Evolutionary conservation across 495 filamentous ascomycete genomes (phyloP).

Genomic region (Podospora pseudocomata): DNA sequence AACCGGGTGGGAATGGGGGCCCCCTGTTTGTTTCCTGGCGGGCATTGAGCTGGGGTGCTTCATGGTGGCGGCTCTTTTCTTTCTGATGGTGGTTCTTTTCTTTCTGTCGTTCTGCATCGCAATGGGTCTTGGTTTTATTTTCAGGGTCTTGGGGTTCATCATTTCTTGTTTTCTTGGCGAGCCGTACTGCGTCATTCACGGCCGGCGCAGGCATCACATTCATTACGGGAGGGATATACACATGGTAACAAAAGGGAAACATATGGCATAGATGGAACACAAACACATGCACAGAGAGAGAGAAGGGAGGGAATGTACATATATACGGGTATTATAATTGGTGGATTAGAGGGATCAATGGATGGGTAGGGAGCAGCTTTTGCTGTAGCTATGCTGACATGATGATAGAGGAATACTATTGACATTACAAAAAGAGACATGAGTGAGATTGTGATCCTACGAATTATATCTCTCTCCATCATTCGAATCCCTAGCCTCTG

Average conservation of each 20-base stretch:
- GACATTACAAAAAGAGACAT: no score
- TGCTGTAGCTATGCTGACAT: background rate
- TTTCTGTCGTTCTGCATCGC: constrained; percentile 18
- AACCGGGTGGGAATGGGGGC: background rate
- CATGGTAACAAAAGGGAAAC: background rate
- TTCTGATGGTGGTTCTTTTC: constrained; percentile 8
- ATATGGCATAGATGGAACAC: background rate
- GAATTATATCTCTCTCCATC: no score
- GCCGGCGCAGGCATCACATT: background rate
- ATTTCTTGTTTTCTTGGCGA: background rate
- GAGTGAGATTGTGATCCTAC: no score
- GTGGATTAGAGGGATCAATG: background rate
- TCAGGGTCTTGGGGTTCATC: background rate
- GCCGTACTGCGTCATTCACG: background rate
- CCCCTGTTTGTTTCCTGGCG: background rate
- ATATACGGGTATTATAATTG: background rate
- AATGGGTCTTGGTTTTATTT: constrained; percentile 12
- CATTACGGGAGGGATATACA: background rate
- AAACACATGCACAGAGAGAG: background rate
- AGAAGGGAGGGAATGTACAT: background rate
- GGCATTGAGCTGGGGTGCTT: background rate
- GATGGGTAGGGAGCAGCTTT: background rate
- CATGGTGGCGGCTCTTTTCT: background rate
- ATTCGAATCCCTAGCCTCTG: no score
- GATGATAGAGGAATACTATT: background rate